These are phyloP conservation scores for Russula sp. DNA, from an alignment of 768 basidiomycete genomes.

Conservation along the genomic window DNA sequence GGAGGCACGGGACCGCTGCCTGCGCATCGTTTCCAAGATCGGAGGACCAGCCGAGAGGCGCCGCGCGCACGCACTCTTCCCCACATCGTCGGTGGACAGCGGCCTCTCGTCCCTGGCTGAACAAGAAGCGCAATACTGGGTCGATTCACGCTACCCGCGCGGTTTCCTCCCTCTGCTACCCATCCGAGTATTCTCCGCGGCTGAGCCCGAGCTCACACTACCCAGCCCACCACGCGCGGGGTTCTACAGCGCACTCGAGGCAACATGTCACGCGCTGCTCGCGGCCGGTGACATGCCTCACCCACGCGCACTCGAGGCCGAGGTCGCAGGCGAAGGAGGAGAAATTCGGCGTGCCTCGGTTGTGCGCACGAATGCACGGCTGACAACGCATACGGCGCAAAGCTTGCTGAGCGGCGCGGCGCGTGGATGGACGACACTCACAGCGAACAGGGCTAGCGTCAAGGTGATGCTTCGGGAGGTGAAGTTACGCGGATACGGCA, in stretches of 20 bases:
- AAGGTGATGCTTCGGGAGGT: conserved; percentile 67
- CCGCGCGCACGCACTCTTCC: conserved; percentile 57
- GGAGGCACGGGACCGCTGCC: conserved; percentile 66
- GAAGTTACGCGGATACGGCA: conserved; percentile 30
- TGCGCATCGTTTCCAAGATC: conserved; percentile 74
- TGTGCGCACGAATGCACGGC: conserved; percentile 46
- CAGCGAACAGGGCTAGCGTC: conserved; percentile 76
- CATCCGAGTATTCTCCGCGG: conserved; percentile 42
- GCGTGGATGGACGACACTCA: conserved; percentile 78
- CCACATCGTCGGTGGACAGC: conserved; percentile 11
- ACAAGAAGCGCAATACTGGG: conserved; percentile 64
- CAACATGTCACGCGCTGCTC: conserved; percentile 43
- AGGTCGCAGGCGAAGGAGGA: conserved; percentile 13
- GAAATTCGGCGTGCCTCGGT: conserved; percentile 49
- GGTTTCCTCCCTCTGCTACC: conserved; percentile 53
- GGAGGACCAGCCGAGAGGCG: conserved; percentile 62
- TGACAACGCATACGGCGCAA: conserved; percentile 72
- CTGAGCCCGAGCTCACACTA: conserved; percentile 24
- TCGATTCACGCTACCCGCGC: conserved; percentile 47
- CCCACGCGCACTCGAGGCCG: conserved; percentile 11
- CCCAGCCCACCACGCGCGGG: background rate
- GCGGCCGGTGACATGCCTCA: conserved; percentile 36
- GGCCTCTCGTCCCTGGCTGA: conserved; percentile 33
- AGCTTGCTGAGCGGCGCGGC: conserved; percentile 64
- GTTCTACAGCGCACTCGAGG: conserved; percentile 10